A percentile compares a stretch with the other conserved stretches of the same genome.
These are phyloP conservation scores for Lyophyllum shimeji DNA, from an alignment of 768 basidiomycete species.

Conservation along the genomic window DNA sequence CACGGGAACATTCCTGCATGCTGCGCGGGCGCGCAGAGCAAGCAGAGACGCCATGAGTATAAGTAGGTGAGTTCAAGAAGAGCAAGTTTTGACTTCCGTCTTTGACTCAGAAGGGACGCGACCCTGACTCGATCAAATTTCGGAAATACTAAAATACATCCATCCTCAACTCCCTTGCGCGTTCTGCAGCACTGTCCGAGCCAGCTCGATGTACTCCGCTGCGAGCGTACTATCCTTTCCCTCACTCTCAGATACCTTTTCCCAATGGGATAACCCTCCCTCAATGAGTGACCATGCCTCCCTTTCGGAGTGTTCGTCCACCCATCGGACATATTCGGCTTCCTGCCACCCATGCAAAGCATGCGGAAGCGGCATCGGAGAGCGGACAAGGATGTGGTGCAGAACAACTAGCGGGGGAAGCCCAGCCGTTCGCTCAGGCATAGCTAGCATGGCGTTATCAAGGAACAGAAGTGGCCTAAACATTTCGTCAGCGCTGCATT, in stretches of 20 bases:
- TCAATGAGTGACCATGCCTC: slow-evolving; percentile 84
- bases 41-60: slow-evolving; percentile 32
- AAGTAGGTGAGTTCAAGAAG: slow-evolving; percentile 6
- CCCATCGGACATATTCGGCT: slow-evolving; percentile 94
- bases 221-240: slow-evolving; percentile 46
- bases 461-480: slow-evolving; percentile 85
- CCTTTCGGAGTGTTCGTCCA: slow-evolving; percentile 83
- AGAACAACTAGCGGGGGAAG: slow-evolving; percentile 87
- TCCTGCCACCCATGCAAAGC: slow-evolving; percentile 92
- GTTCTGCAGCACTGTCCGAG: slow-evolving; percentile 61
- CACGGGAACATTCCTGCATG: slow-evolving; percentile 23
- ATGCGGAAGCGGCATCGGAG: slow-evolving; percentile 85
- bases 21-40: slow-evolving; percentile 30
- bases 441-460: slow-evolving; percentile 69
- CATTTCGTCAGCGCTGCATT: slow-evolving; percentile 4
- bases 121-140: slow-evolving; percentile 11
- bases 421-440: slow-evolving; percentile 65
- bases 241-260: slow-evolving; percentile 64
- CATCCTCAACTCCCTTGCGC: slow-evolving; percentile 18
- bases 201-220: slow-evolving; percentile 64
- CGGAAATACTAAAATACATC: background rate
- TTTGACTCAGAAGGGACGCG: slow-evolving; percentile 4
- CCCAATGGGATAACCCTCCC: slow-evolving; percentile 75
- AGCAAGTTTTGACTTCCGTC: background rate
- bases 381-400: slow-evolving; percentile 90